Base-by-base conservation (phyloP, 805 yeast genomes). In the Candida methanosorbosa region DNA sequence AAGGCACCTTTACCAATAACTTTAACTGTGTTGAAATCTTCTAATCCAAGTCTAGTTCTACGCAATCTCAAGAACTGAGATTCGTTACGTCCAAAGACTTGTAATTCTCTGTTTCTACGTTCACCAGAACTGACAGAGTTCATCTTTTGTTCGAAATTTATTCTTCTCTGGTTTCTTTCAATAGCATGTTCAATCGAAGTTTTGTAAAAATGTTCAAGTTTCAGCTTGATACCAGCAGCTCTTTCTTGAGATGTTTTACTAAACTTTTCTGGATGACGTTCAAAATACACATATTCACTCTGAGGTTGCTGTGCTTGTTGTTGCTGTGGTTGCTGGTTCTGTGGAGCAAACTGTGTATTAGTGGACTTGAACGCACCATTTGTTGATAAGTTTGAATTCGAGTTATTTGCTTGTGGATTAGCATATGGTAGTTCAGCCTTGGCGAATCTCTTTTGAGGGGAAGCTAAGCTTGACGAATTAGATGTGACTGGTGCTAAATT, bases 1-100 rank as follows among this genome's bases (percentile, higher is more conserved):
- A 92, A 92, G 0, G 98, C 96, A 43, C 98, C 98, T 56, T 92
- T 92, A 33, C 98, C 98, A 44, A 69, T 74, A 24, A 82, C 95
- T 59, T 86, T 86, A 36, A 87, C 94, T 1, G 96, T 87, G 39
- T 68, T 73, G 60, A 87, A 84, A 60, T 87, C 97, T 27, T 81
- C 92, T 29, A 86, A 64, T 1, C 86, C 72, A 35, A 87, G 65
- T 50, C 87, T 73, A 1, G 96, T 87, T 56, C 97, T 73, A 45
- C 96, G 66, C 36, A 87, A 68, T 42, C 97, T 71, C 51, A 88
- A 63, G 47, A 83, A 87, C 41, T 83, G 88, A 5, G 94, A 80
- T 58, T 87, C 96, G 47, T 85, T 86, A 52, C 78, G 80, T 26
- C 97, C 97, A 43, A 90, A 66, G 27, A 84, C 73, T 42, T 78